Percentiles rank a stretch among this genome's conserved stretches.
Evolutionary conservation across 2,329 filamentous ascomycete species (phyloP).

Genomic region (Biscogniauxia sp.): DNA sequence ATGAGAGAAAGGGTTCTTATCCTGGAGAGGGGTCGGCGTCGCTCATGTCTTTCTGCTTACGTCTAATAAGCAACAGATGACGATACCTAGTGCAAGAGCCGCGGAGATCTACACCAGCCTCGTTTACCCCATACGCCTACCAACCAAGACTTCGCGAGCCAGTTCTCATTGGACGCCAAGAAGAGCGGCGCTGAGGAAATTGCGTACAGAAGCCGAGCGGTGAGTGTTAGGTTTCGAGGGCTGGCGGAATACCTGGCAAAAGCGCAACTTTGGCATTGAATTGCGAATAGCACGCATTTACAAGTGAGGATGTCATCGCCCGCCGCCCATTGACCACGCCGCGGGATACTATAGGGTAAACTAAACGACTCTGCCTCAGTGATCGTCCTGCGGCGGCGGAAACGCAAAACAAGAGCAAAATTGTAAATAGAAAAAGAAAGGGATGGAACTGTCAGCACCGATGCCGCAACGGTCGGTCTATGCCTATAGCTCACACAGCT

Average conservation of each 20-base stretch:
- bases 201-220: not conserved
- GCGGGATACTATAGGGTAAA: not conserved
- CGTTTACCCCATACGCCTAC: not conserved
- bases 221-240: not conserved
- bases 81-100: not conserved
- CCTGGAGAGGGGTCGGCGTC: too few species aligned
- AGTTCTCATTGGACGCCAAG: not conserved
- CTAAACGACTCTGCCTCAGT: not conserved
- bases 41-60: not conserved
- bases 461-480: not conserved
- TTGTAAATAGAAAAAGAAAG: not conserved
- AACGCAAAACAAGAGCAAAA: not conserved
- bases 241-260: not conserved
- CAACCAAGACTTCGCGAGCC: not conserved
- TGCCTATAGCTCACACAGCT: not conserved
- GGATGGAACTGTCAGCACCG: not conserved
- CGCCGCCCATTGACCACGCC: not conserved
- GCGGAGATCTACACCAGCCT: not conserved
- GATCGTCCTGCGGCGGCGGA: not conserved
- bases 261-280: not conserved
- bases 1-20: not conserved
- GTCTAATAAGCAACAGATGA: not conserved
- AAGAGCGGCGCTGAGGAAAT: not conserved
- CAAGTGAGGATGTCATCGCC: not conserved
- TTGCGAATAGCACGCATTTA: not conserved